These are phyloP conservation scores for Tuctoria greenei DNA, from an alignment of 176 grass and related monocot genomes.

Conservation along the genomic window DNA sequence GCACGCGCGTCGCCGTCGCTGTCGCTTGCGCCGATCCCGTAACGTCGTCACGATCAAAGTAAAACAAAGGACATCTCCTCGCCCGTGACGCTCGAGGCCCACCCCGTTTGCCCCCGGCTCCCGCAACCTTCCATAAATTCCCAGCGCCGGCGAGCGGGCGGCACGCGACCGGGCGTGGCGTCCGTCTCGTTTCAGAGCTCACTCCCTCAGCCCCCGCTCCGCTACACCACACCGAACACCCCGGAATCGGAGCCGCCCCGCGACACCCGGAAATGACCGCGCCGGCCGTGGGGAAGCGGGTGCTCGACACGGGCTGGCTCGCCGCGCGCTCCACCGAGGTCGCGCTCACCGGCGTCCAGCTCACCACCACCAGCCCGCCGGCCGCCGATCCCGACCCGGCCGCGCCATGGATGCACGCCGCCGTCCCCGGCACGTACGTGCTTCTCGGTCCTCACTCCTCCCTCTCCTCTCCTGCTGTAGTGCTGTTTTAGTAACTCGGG, in stretches of 20 bases:
- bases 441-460: not conserved
- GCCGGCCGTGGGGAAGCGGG: constrained; percentile 51
- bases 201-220: too few species aligned
- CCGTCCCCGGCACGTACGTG: constrained; percentile 87
- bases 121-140: too few species aligned
- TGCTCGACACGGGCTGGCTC: constrained; percentile 85
- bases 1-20: too few species aligned
- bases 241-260: not conserved
- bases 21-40: too few species aligned
- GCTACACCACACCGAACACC: too few species aligned
- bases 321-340: constrained; percentile 87
- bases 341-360: constrained; percentile 64
- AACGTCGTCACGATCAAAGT: too few species aligned
- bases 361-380: not conserved
- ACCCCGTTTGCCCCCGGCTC: too few species aligned
- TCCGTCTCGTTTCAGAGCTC: too few species aligned
- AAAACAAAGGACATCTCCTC: too few species aligned
- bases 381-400: constrained; percentile 5
- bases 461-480: not conserved
- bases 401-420: constrained; percentile 79
- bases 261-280: constrained; percentile 35
- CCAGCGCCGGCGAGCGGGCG: too few species aligned
- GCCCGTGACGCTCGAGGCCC: too few species aligned
- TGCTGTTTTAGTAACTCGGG: not conserved
- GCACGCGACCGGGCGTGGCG: too few species aligned